phyloP scores from a whole-genome alignment of 1,284 basidiomycete genomes.

The Ganoderma boninense region DNA sequence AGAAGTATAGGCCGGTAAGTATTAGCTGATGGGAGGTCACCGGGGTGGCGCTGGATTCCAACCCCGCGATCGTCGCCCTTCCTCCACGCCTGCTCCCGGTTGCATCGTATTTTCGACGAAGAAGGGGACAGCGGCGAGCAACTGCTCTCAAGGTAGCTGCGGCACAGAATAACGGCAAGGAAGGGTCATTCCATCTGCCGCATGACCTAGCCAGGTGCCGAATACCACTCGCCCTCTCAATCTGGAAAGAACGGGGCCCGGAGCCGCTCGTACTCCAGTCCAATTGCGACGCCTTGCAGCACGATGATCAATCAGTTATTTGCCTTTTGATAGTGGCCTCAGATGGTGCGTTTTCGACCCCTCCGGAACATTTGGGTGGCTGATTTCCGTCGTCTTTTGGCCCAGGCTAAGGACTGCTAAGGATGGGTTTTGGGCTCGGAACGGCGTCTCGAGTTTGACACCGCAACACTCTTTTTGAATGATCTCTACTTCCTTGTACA shows the following conservation, averaged over 20 bases:
- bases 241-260: not conserved
- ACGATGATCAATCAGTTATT: not conserved
- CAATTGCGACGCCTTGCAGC: not conserved
- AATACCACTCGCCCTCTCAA: not conserved
- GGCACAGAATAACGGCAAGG: not conserved
- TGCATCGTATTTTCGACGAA: not conserved
- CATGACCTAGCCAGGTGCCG: not conserved
- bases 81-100: not conserved
- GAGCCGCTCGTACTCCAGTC: not conserved
- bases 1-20: too few relatives aligned
- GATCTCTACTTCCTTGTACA: not conserved
- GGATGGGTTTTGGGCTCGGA: not conserved
- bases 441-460: not conserved
- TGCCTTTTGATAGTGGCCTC: not conserved
- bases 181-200: not conserved
- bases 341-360: not conserved
- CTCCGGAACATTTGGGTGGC: not conserved
- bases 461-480: not conserved
- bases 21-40: not conserved
- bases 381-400: not conserved
- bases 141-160: slow-evolving; percentile 15
- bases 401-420: not conserved
- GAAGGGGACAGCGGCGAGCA: not conserved
- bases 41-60: not conserved
- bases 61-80: not conserved